Base-by-base conservation (phyloP, 371 early-diverging fungal species). In the Choanephora cucurbitarum region DNA sequence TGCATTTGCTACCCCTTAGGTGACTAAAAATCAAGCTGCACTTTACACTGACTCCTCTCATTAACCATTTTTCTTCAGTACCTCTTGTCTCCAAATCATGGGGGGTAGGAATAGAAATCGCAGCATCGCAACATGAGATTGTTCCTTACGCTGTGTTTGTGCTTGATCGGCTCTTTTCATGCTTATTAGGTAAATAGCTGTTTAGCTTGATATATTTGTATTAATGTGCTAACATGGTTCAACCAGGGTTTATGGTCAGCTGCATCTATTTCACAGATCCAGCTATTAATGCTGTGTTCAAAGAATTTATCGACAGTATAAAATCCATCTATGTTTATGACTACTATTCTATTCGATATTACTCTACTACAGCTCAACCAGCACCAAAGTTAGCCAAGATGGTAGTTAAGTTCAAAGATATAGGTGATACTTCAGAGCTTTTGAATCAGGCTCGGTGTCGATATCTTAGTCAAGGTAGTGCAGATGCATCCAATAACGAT, bases 261-360 rank as follows among this genome's bases (percentile, higher is more conserved):
- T 52, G 54, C 28, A 64, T 75, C 3, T 75, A 69, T 33, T 72
- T 72, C 28, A 62, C 72, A 1, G 76, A 75, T 46, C 76, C 76
- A 31, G 64, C 70, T 5, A 66, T 75, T 10, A 45, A 44, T 4
- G 55, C 55, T 8, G 60, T 66, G 0, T 34, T 56, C 14, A 49
- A 43, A 0, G 68, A 70, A 8, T 28, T 40, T 0, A 18, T 22
- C 7, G 42, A 45, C 1, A 9, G 22, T 1, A n/a, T 69, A 2
- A 67, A 66, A 34, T 28, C 51, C 14, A 55, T 50, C 8, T 75
- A 75, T 13, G 72, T 75, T 3, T 61, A 69, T 24, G 64, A 75
- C 11, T 75, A 75, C 18, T 75, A 57, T 37, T 14, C 15, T 18
- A 22, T 72, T 2, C 44, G 48, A 1, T 54, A 51, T 22, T 19